Conservation (phyloP, 345 rosid genomes). For the Syzygium oleosum region DNA sequence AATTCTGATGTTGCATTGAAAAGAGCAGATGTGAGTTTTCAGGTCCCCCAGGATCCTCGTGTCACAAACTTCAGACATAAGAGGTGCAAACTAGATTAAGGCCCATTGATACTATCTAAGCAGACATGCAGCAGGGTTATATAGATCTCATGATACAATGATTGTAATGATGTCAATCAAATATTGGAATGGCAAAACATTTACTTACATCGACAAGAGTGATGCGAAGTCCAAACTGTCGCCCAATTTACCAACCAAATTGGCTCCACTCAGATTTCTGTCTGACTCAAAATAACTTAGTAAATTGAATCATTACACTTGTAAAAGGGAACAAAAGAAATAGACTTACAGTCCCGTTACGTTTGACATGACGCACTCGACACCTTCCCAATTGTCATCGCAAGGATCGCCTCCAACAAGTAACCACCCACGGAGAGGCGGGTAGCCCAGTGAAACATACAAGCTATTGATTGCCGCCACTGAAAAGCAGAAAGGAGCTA, state of each 20-base stretch:
- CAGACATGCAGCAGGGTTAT: neutral
- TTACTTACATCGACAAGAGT: constrained; percentile 62
- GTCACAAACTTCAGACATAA: neutral
- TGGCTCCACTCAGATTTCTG: constrained; percentile 64
- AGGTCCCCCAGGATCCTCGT: neutral
- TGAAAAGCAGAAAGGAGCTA: constrained; percentile 11
- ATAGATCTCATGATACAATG: neutral
- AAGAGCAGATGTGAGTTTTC: neutral
- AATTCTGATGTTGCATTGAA: neutral
- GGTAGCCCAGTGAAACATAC: constrained; percentile 48
- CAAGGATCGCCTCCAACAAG: constrained; percentile 95
- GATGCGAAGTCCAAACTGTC: constrained; percentile 47
- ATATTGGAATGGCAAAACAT: neutral
- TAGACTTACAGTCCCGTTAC: constrained; percentile 63
- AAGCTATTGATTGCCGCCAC: constrained; percentile 71
- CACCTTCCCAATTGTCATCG: constrained; percentile 82
- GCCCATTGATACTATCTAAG: neutral
- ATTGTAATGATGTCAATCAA: neutral
- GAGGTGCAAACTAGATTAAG: neutral
- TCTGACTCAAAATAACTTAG: neutral
- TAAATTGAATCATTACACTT: neutral
- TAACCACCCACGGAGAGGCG: constrained; percentile 59
- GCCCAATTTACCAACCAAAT: constrained; percentile 56
- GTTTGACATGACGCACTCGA: constrained; percentile 65
- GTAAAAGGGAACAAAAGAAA: neutral